Evolutionary conservation across 208 protist species (phyloP), one percentile per base, ranked within the genome.

Genomic region (Acanthamoeba royreba): DNA sequence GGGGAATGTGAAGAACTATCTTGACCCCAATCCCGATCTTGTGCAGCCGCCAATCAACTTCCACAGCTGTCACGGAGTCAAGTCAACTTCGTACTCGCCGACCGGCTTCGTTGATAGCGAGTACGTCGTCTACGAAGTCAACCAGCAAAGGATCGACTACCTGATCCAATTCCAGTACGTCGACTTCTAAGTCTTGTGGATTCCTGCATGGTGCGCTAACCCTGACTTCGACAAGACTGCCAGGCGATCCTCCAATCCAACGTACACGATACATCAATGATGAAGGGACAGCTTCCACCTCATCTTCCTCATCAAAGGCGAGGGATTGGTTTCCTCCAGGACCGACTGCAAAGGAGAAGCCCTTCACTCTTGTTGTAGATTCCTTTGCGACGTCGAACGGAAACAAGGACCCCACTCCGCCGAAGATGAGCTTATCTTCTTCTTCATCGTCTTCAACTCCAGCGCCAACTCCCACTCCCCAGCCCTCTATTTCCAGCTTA

Each of bases 81-180:
- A 69, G 28, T 69, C 85, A 22, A 79, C 53, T 31, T 35, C 42
- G 33, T 38, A 25, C 1, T 35, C 83, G 28, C 43, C 45, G 2
- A 88, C 74, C 0, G 94, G 77, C 66, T 97, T 97, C 53, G 40
- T 86, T 25, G 94, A 96, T 38, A 66, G 95, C 72, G 95, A 97
- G 93, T 97, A 97, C 92, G 95, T 96, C 22, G 83, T 97, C 22
- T 97, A 97, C 92, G 46, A 95, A 11, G 55, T 79, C 5, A 69
- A 88, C 1, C 95, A 96, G 92, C 94, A 96, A 43, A 35, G 49
- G n/a, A 69, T 97, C 53, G 15, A 74, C 40, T 97, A 96, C 90
- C 28, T 97, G 7, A 7, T 97, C 46, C 45, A 96, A 58, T 88
- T 97, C 33, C 79, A 89, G 35, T 69, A 19, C 55, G n/a, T 5